A percentile compares a stretch with the other conserved stretches of the same genome.
Conservation (phyloP, 2,329 filamentous ascomycete species). For the Chaetothyriales sp. region DNA sequence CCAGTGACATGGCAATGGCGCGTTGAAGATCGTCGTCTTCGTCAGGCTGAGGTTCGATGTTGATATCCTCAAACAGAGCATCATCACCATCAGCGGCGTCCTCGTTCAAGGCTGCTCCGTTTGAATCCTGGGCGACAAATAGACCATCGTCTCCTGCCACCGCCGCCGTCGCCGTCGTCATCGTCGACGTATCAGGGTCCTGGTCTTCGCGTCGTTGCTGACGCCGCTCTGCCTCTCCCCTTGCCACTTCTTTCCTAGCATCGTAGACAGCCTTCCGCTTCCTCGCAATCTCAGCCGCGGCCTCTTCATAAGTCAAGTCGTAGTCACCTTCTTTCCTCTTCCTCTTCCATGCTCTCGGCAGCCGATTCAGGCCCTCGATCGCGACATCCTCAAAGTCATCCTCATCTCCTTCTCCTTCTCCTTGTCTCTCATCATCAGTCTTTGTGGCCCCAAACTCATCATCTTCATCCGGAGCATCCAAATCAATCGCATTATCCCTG, state of each 20-base stretch:
- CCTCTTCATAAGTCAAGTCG: constrained; percentile 23
- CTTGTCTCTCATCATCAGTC: constrained; percentile 6
- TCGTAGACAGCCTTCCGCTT: constrained; percentile 35
- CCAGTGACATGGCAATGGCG: constrained; percentile 74
- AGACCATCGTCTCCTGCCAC: constrained; percentile 36
- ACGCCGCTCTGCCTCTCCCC: no score
- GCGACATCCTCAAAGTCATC: constrained; percentile 85
- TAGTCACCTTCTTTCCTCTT: constrained; percentile 23
- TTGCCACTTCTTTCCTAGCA: constrained; percentile 20
- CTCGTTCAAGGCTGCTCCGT: constrained; percentile 29
- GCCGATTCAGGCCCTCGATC: constrained; percentile 71
- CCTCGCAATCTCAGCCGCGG: constrained; percentile 23
- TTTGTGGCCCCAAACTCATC: constrained; percentile 33
- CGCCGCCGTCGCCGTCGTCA: no score
- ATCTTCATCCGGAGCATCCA: constrained; percentile 47
- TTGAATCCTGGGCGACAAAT: constrained; percentile 36
- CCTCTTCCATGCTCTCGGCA: constrained; percentile 47
- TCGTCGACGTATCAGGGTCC: constrained; percentile 1
- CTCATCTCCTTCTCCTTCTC: constrained; percentile 40
- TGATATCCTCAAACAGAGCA: constrained; percentile 41
- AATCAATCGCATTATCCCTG: constrained; percentile 77
- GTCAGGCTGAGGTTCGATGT: constrained; percentile 21
- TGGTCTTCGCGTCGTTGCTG: background rate
- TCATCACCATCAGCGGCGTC: constrained; percentile 35
- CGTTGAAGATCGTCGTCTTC: constrained; percentile 57